These are phyloP conservation scores for Globisporangium carolinianum DNA, from an alignment of 352 stramenopile species.

Conservation along the genomic window DNA sequence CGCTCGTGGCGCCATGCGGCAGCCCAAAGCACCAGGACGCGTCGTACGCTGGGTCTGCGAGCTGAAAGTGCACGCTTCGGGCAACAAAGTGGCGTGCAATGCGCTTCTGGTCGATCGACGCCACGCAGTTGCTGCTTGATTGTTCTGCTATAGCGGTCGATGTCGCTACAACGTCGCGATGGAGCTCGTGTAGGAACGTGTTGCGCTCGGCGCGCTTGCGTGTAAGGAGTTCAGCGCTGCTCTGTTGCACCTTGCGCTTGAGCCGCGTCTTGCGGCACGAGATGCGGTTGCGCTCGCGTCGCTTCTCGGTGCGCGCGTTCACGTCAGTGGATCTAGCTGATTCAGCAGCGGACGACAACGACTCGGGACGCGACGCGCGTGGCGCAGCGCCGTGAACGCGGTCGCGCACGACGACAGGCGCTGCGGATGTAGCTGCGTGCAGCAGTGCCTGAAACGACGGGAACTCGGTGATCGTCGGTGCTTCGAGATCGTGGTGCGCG, in stretches of 20 bases:
- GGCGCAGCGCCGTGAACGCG: too few relatives aligned
- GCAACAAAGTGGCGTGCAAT: constrained; percentile 21
- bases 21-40: constrained; percentile 9
- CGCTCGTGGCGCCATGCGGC: constrained; percentile 3
- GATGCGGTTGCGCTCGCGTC: constrained; percentile 32
- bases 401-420: background rate
- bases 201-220: constrained; percentile 23
- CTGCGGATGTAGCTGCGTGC: background rate
- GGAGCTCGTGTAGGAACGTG: constrained; percentile 25
- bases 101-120: background rate
- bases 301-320: constrained; percentile 10
- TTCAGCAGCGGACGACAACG: background rate
- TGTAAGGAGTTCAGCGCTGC: constrained; percentile 17
- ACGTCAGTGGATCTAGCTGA: background rate
- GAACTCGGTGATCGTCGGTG: background rate
- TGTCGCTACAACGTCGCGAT: constrained; percentile 8
- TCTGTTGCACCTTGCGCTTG: constrained; percentile 35
- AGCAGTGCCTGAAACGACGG: constrained; percentile 6
- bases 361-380: background rate
- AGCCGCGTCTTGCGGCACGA: constrained; percentile 43
- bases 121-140: background rate
- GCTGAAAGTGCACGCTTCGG: constrained; percentile 28
- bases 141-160: background rate
- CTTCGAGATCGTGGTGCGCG: background rate
- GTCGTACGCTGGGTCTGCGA: constrained; percentile 26